Conservation (phyloP, 768 basidiomycete species). For the Hygrophoropsis aurantiaca region DNA sequence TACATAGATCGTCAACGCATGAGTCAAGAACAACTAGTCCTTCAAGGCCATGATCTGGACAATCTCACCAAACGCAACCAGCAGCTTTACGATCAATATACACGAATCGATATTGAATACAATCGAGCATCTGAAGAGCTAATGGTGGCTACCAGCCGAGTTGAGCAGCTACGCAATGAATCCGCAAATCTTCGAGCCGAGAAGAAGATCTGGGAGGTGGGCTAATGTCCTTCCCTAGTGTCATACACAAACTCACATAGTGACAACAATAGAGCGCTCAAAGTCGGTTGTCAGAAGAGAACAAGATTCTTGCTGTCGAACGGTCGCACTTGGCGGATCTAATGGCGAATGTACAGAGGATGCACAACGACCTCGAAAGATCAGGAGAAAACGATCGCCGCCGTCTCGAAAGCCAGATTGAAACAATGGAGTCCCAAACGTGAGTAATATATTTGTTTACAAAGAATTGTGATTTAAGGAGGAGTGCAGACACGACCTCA, state of each 20-base stretch:
- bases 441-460: slow-evolving; percentile 34
- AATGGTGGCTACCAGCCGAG: slow-evolving; percentile 51
- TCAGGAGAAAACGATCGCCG: slow-evolving; percentile 81
- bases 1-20: slow-evolving; percentile 65
- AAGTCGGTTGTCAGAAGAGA: slow-evolving; percentile 79
- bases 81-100: slow-evolving; percentile 71
- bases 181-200: slow-evolving; percentile 87
- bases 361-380: slow-evolving; percentile 85
- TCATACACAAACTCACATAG: slow-evolving; percentile 4
- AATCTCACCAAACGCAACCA: slow-evolving; percentile 67
- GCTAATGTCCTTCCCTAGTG: slow-evolving; percentile 13
- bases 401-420: slow-evolving; percentile 76
- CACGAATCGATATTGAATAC: slow-evolving; percentile 73
- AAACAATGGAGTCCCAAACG: slow-evolving; percentile 78
- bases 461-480: no score
- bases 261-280: slow-evolving; percentile 63
- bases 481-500: slow-evolving; percentile 65
- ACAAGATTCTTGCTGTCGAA: slow-evolving; percentile 75
- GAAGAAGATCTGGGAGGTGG: slow-evolving; percentile 90
- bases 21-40: slow-evolving; percentile 63
- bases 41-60: slow-evolving; percentile 65
- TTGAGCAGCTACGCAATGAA: slow-evolving; percentile 84
- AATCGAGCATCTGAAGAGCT: slow-evolving; percentile 69
- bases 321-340: slow-evolving; percentile 84
- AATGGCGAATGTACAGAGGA: slow-evolving; percentile 86